Percentiles rank a stretch among this genome's conserved stretches.
Evolutionary conservation across 441 rosid genomes (phyloP).

Genomic region (Raphanus hybrid): DNA sequence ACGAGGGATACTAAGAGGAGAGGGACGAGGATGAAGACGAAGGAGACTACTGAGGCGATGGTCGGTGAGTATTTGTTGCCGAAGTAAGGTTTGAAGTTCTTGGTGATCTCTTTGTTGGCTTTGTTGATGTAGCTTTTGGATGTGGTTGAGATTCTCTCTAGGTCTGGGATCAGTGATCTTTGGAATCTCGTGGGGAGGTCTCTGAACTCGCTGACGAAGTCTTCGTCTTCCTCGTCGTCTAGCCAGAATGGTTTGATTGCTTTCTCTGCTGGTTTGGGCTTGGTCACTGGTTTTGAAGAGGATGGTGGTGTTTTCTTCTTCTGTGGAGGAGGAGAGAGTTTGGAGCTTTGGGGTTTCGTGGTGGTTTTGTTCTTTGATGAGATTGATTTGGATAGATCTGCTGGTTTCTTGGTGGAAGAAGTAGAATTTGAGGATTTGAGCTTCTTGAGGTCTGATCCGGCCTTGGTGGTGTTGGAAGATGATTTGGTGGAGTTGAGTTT

Average conservation of each 20-base stretch:
- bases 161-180: conserved; percentile 74
- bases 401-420: conserved; percentile 43
- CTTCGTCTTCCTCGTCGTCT: conserved; percentile 64
- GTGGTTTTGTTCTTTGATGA: conserved; percentile 70
- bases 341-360: conserved; percentile 40
- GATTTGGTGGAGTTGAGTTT: conserved; percentile 59
- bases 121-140: conserved; percentile 74
- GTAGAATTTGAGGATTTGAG: conserved; percentile 54
- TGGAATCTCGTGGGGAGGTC: conserved; percentile 79
- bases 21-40: conserved; percentile 74
- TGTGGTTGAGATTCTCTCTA: conserved; percentile 72
- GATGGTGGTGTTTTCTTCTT: conserved; percentile 38
- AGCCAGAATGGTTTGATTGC: conserved; percentile 66
- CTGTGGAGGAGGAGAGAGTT: conserved; percentile 31
- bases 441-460: conserved; percentile 49
- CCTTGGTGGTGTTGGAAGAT: conserved; percentile 22
- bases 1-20: conserved; percentile 78
- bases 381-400: conserved; percentile 64
- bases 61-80: conserved; percentile 80
- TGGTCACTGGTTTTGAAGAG: conserved; percentile 43
- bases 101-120: conserved; percentile 86
- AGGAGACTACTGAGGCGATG: conserved; percentile 66
- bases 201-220: conserved; percentile 71
- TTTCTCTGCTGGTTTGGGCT: conserved; percentile 38
- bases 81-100: conserved; percentile 78